Percentiles rank a stretch among this genome's conserved stretches.
Conservation (phyloP, 768 basidiomycete species). For the Pleurotus ostreatus region DNA sequence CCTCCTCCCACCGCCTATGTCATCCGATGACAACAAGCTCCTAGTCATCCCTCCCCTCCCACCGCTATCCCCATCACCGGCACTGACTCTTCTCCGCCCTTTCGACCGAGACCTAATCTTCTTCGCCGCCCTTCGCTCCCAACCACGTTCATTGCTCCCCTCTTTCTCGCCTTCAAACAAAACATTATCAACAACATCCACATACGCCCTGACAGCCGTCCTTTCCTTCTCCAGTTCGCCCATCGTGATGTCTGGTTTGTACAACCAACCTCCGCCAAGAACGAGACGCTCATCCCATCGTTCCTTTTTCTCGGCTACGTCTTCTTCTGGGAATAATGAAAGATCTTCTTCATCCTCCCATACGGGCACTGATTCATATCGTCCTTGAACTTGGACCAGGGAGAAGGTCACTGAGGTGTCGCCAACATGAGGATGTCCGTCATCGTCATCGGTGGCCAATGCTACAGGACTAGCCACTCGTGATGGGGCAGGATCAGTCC, state of each 20-base stretch:
- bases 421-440: constrained; percentile 34
- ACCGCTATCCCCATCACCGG: constrained; percentile 28
- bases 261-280: constrained; percentile 80
- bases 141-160: constrained; percentile 33
- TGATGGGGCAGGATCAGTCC: constrained; percentile 18
- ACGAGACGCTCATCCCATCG: constrained; percentile 81
- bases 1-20: constrained; percentile 31
- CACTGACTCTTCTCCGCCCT: constrained; percentile 46
- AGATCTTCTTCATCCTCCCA: constrained; percentile 72
- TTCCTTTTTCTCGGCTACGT: constrained; percentile 59
- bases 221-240: constrained; percentile 55
- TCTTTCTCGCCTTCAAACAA: constrained; percentile 62
- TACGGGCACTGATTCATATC: constrained; percentile 62
- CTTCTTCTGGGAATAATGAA: constrained; percentile 28
- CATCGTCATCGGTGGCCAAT: constrained; percentile 25
- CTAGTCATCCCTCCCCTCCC: constrained; percentile 10
- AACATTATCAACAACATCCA: constrained; percentile 78
- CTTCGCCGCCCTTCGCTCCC: constrained; percentile 26
- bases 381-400: constrained; percentile 64
- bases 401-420: constrained; percentile 68
- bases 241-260: constrained; percentile 59
- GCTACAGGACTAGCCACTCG: constrained; percentile 39
- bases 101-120: constrained; percentile 29
- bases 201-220: constrained; percentile 51
- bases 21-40: constrained; percentile 17